Conservation (phyloP, 2,329 filamentous ascomycete genomes). For the Colletotrichum tamarilloi region DNA sequence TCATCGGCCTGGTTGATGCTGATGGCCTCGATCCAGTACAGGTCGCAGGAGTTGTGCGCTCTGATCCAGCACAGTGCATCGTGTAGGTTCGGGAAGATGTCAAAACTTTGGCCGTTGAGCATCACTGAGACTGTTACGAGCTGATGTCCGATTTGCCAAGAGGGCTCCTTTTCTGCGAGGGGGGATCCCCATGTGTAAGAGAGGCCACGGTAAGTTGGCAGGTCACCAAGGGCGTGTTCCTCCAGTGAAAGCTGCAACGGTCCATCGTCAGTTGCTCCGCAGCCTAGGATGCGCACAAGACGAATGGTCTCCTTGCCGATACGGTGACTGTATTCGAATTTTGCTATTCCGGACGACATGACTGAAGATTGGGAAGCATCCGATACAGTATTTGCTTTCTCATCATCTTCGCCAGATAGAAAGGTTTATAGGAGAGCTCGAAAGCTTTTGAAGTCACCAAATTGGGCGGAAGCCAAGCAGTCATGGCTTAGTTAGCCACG, state of each 20-base stretch:
- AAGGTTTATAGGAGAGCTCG: background rate
- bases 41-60: background rate
- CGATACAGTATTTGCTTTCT: background rate
- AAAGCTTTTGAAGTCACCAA: no score
- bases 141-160: background rate
- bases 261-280: background rate
- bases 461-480: background rate
- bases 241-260: constrained; percentile 8
- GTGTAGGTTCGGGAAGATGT: constrained; percentile 3
- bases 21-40: constrained; percentile 36
- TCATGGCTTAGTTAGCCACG: constrained; percentile 6
- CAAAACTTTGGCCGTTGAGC: background rate
- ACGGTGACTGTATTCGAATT: constrained; percentile 1
- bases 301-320: constrained; percentile 16
- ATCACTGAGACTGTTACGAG: background rate
- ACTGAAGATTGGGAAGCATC: background rate
- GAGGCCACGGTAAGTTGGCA: constrained; percentile 18
- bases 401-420: no score
- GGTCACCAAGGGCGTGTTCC: constrained; percentile 10
- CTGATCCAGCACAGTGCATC: constrained; percentile 22
- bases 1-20: constrained; percentile 35
- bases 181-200: constrained; percentile 28
- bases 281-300: constrained; percentile 7
- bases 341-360: background rate
- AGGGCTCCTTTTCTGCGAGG: background rate